These are phyloP conservation scores for Cryphonectria carpinicola DNA, from an alignment of 2,329 filamentous ascomycete species.

Conservation along the genomic window DNA sequence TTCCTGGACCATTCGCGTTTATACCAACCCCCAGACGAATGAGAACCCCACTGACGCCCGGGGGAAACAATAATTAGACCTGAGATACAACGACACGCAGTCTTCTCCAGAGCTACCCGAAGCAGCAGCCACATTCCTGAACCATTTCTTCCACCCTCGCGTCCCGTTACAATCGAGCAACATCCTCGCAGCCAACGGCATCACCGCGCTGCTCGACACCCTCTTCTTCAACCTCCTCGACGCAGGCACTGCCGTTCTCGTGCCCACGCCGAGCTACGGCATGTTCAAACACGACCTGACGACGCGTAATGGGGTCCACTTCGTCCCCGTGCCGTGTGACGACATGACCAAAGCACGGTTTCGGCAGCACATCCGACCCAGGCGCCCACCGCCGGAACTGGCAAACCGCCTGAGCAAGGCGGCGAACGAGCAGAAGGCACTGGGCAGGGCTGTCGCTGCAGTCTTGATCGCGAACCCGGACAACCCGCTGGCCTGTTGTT, in stretches of 20 bases:
- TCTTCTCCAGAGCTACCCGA: constrained; percentile 18
- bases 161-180: constrained; percentile 17
- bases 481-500: constrained; percentile 25
- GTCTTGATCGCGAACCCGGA: constrained; percentile 28
- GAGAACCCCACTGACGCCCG: not conserved
- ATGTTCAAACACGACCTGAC: constrained; percentile 25
- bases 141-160: constrained; percentile 21
- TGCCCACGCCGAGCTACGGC: constrained; percentile 25
- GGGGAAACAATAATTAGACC: constrained; percentile 5
- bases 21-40: no score
- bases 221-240: constrained; percentile 27
- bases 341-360: constrained; percentile 25
- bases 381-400: constrained; percentile 23
- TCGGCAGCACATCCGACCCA: constrained; percentile 23
- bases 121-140: constrained; percentile 24
- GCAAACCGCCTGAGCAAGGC: constrained; percentile 18
- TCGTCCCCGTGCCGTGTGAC: constrained; percentile 23
- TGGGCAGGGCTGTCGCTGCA: constrained; percentile 23
- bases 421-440: constrained; percentile 15
- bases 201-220: constrained; percentile 24
- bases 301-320: constrained; percentile 24
- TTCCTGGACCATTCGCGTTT: no score
- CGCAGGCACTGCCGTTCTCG: constrained; percentile 21
- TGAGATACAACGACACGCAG: constrained; percentile 27
- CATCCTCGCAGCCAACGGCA: constrained; percentile 23